Evolutionary conservation across 208 protist species (phyloP).

Genomic region (Leishmania major): DNA sequence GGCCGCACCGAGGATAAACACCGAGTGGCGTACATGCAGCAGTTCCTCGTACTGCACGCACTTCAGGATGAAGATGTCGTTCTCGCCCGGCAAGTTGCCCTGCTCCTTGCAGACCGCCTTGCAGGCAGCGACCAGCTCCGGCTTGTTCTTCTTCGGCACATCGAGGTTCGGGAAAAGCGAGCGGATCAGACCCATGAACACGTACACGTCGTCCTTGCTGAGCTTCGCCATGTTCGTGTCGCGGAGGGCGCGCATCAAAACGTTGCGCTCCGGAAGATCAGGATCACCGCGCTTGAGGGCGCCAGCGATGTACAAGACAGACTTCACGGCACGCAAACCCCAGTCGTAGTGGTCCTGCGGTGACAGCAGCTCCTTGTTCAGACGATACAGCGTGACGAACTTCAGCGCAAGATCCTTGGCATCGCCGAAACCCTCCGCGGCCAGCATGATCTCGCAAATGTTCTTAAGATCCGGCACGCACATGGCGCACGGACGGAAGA

Average conservation of each 20-base stretch:
- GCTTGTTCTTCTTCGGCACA: conserved; percentile 95
- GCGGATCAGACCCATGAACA: conserved; percentile 97
- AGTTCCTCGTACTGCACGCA: conserved; percentile 98
- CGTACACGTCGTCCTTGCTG: conserved; percentile 97
- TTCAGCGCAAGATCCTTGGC: conserved; percentile 97
- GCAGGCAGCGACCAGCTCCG: conserved; percentile 90
- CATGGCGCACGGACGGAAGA: conserved; percentile 98
- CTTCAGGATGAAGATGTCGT: conserved; percentile 98
- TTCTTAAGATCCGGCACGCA: conserved; percentile 98
- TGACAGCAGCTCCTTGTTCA: conserved; percentile 97
- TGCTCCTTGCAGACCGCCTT: conserved; percentile 90
- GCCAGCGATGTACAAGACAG: conserved; percentile 97
- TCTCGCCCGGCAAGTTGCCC: conserved; percentile 95
- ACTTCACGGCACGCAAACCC: conserved; percentile 99
- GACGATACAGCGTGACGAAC: conserved; percentile 98
- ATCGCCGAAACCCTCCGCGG: conserved; percentile 96
- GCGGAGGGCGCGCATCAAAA: conserved; percentile 97
- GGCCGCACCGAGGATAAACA: conserved; percentile 98
- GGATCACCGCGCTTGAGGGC: conserved; percentile 96
- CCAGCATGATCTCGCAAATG: conserved; percentile 99
- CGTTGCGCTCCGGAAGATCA: conserved; percentile 94
- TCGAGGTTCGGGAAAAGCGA: conserved; percentile 98
- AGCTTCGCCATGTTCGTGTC: conserved; percentile 99
- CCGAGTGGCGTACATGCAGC: conserved; percentile 98
- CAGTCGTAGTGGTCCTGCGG: conserved; percentile 99